Base-by-base conservation (phyloP, 1,284 basidiomycete species). In the Cutaneotrichosporon sp. region DNA sequence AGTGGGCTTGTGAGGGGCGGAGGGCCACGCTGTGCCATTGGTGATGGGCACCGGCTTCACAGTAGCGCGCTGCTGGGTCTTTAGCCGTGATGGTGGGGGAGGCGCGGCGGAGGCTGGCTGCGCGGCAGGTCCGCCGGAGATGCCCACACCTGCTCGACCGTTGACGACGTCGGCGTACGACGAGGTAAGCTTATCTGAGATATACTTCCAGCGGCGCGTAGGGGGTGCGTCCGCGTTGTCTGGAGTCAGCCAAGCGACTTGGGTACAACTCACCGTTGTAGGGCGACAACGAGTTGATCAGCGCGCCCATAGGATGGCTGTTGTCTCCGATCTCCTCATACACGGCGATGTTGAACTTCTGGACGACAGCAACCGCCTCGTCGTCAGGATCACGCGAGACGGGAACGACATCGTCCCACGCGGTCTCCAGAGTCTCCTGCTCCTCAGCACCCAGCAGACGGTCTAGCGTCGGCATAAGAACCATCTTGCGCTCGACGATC, bases 101-200 rank as follows among this genome's bases (percentile, higher is more conserved):
- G 45, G 24, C 2, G 33, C 38, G 20, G 56, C 34, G 6, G 56
- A 33, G 11, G 43, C 54, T 24, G 54, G 54, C n/a, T 56, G 54
- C 13, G 54, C 54, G 10, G 54, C 56, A 22, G 56, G 47, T 4
- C 63, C 62, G 29, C 65, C 67, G 11, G 20, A 34, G 24, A 72
- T 55, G 1, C 63, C 58, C 0, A 73, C 67, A 0, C 75, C 73
- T 9, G 82, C 82, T n/a, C 82, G 78, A 1, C 91, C 92, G 70
- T 95, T 90, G 62, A 95, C 90, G 60, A 95, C 84, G 59, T 92
- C 86, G 1, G 85, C 82, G 57, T 88, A 84, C 38, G 88, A 77
- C 5, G 82, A 81, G 0, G 84, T 86, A 34, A 87, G 82, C 69
- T 95, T 89, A 18, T 79, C 81, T 65, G 92, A 91, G 62, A 95